Percentiles rank a stretch among this genome's conserved stretches.
phyloP scores from a whole-genome alignment of 1,139 yeast genomes.

The Maudiozyma humilis region DNA sequence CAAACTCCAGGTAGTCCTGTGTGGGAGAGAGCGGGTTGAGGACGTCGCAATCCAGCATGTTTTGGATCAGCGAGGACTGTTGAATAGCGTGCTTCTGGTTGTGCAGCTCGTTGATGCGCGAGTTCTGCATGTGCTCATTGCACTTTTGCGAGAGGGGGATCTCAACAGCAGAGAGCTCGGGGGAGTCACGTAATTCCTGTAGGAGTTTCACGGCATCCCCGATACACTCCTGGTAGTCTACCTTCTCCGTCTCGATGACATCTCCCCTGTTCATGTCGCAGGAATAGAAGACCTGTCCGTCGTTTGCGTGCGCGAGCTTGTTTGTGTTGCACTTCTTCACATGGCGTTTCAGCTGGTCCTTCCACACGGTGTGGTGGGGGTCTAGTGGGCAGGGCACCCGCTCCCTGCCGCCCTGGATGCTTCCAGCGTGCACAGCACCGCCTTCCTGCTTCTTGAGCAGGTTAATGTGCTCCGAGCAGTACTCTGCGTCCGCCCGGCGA shows the following conservation, averaged over 20 bases:
- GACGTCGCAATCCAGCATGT: constrained; percentile 39
- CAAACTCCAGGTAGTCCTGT: constrained; percentile 59
- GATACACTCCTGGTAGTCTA: not conserved
- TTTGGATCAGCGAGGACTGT: constrained; percentile 74
- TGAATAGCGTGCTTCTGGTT: constrained; percentile 74
- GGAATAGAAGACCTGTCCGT: constrained; percentile 21
- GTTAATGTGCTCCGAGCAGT: constrained; percentile 24
- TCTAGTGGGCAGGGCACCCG: constrained; percentile 75
- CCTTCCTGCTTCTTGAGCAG: constrained; percentile 7
- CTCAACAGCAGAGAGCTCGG: not conserved
- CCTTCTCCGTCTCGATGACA: not conserved
- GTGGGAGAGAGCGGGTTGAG: not conserved
- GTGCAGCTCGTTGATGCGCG: constrained; percentile 17
- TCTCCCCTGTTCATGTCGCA: constrained; percentile 17
- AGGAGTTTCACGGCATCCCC: not conserved
- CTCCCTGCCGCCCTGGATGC: not conserved
- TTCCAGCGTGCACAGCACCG: not conserved
- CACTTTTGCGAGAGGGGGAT: constrained; percentile 1
- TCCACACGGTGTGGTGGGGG: constrained; percentile 66
- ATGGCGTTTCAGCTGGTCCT: constrained; percentile 48
- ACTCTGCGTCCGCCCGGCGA: constrained; percentile 12
- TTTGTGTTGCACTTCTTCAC: constrained; percentile 51
- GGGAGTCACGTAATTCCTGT: constrained; percentile 20
- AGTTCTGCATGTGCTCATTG: constrained; percentile 1
- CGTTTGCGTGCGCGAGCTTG: constrained; percentile 37